Evolutionary conservation across 306 rosid species (phyloP), one percentile per base, ranked within the genome.

Genomic region (Oemleria cerasiformis): DNA sequence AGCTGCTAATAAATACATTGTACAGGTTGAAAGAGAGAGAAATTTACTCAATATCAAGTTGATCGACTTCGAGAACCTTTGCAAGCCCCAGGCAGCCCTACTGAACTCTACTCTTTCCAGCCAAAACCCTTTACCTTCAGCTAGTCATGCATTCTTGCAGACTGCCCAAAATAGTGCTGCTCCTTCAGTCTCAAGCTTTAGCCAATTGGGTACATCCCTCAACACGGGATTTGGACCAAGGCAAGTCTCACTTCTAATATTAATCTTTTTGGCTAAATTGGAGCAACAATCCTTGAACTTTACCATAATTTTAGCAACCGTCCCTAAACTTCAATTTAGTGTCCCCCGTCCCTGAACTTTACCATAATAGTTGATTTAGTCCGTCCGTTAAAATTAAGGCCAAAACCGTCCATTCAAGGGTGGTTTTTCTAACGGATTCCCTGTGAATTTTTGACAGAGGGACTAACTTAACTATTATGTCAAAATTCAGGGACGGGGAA

Each of bases 21-120:
- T 81, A 55, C 92, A 92, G 98, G 81, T 93, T 80, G 98, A 91
- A 75, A 91, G 87, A 82, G 98, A 94, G 85, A 82, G 94, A 78
- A 88, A 79, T 76, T 79, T 88, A 73, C 80, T 88, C 41, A 88
- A 70, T 64, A 81, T 94, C 77, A 93, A 93, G 86, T 69, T 85
- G 77, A 61, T 23, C 44, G 98, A 90, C 78, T 93, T 93, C 79
- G 84, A 90, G 51, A 87, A 80, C 65, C 87, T 90, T 80, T 71
- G 75, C 78, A 88, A 90, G 74, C 88, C 90, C 44, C 65, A 70
- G 77, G 64, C 50, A 74, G 65, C 59, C 67, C 81, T 72, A 51
- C 74, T 50, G 54, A 80, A 54, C 76, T 77, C 81, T 68, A 69
- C 81, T 72, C 77, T 65, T 47, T 60, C 80, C 66, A 77, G 50